Evolutionary conservation across 495 filamentous ascomycete genomes (phyloP).

Genomic region (Penicillium verhagenii): DNA sequence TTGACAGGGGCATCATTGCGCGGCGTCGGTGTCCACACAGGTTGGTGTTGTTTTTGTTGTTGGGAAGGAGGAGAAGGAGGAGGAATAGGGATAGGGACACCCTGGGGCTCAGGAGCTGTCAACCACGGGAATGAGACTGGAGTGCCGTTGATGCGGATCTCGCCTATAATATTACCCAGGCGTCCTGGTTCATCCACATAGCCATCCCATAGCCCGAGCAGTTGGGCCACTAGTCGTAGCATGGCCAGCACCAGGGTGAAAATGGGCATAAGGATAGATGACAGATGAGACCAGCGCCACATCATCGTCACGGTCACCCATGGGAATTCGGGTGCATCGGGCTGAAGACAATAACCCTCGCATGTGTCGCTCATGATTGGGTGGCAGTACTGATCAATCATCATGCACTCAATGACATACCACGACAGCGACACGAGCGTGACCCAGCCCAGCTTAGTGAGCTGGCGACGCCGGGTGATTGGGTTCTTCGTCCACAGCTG

Average conservation of each 20-base stretch:
- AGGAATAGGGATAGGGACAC: not conserved
- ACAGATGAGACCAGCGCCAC: conserved; percentile 45
- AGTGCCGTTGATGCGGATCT: conserved; percentile 37
- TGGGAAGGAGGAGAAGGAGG: not conserved
- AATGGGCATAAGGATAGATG: conserved; percentile 29
- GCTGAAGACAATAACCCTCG: conserved; percentile 45
- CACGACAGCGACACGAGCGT: conserved; percentile 49
- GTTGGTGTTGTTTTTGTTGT: too few species aligned
- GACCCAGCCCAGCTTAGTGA: conserved; percentile 58
- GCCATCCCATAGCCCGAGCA: conserved; percentile 44
- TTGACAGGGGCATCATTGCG: conserved; percentile 10
- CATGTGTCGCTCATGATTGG: conserved; percentile 47
- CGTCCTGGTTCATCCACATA: conserved; percentile 38
- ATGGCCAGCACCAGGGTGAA: conserved; percentile 33
- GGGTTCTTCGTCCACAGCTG: conserved; percentile 53
- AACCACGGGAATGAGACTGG: conserved; percentile 27
- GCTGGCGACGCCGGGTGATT: conserved; percentile 38
- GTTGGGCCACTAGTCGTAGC: conserved; percentile 32
- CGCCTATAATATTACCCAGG: conserved; percentile 28
- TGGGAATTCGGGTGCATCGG: conserved; percentile 46
- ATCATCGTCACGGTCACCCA: conserved; percentile 48
- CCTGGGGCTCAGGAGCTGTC: conserved; percentile 9
- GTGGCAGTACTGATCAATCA: conserved; percentile 63
- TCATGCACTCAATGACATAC: conserved; percentile 58
- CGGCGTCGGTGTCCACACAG: conserved; percentile 22